These are phyloP conservation scores for Plasmodium fragile DNA, from an alignment of 169 alveolate species.

Conservation along the genomic window DNA sequence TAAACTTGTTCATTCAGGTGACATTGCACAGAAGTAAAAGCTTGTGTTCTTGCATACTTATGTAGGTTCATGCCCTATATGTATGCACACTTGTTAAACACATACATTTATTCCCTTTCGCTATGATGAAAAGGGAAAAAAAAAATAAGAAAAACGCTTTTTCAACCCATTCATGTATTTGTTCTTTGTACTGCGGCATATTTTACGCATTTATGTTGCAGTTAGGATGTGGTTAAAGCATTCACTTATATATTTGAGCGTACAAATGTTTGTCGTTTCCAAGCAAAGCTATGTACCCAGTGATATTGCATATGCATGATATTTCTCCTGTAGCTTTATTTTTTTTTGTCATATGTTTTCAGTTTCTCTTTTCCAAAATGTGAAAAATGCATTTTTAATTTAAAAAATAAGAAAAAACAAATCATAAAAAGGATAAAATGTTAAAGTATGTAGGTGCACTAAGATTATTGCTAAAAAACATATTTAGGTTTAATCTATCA, in stretches of 20 bases:
- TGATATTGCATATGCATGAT: background rate
- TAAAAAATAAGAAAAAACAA: background rate
- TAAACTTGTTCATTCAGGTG: background rate
- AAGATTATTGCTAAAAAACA: conserved; percentile 29
- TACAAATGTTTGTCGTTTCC: conserved; percentile 3
- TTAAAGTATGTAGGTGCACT: conserved; percentile 46
- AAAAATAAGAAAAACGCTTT: background rate
- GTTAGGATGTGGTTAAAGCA: conserved; percentile 26
- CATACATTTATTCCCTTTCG: background rate
- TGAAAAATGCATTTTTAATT: conserved; percentile 11
- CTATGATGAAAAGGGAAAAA: background rate
- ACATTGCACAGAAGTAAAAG: background rate
- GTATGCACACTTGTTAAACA: background rate
- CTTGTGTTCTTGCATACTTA: background rate
- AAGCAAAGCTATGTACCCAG: background rate
- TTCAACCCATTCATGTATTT: background rate
- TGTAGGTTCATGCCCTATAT: conserved; percentile 10
- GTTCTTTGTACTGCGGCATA: background rate
- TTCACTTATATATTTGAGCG: conserved; percentile 2
- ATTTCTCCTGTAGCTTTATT: conserved; percentile 6
- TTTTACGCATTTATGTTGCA: conserved; percentile 2
- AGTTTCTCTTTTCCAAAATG: conserved; percentile 15
- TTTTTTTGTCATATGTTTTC: background rate
- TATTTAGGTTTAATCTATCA: conserved; percentile 75
- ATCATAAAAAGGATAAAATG: conserved; percentile 1